Base-by-base conservation (phyloP, 371 early-diverging fungal species). In the Mortierella sp. region DNA sequence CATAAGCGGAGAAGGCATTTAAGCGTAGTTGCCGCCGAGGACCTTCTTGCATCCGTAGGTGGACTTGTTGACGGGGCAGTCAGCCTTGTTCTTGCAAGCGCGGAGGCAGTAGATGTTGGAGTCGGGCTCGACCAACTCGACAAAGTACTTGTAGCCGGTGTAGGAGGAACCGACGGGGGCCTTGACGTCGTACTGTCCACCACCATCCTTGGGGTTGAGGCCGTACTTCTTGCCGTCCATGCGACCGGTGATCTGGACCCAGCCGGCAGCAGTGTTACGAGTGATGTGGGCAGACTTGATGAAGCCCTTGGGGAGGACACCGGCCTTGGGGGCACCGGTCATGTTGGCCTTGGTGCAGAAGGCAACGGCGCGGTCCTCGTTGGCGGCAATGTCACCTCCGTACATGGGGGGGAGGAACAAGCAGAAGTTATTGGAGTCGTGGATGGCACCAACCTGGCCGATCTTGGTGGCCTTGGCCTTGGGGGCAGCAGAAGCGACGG, bases 181-280 rank as follows among this genome's bases (percentile, higher is more conserved):
- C 75, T 90, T 88, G 72, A 87, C 78, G 72, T 90, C 92, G 46
- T 90, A 90, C 77, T 92, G 92, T 27, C 92, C 92, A 51, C 93
- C 93, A 14, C 90, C 90, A 71, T 92, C 93, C 24, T 85, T 87
- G 46, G 80, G 77, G 76, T 76, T 73, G 41, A 92, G 75, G 51
- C 88, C 88, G 41, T 86, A 91, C 71, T 90, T 90, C 27, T 87
- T 75, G 60, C 91, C 88, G 72, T 93, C 88, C 56, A 93, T 93
- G 70, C 89, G 89, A 4, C 93, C 92, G 43, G 92, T 91, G 27
- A 92, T 76, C 83, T 93, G 93, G 63, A 91, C 91, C 74, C 89
- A 93, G 12, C 71, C 75, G 63, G 83, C 49, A 38, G 48, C 43
- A 43, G 74, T 83, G n/a, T 89, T 89, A 14, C 71, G 71, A 43